These are phyloP conservation scores for Vitis hybrid DNA, from an alignment of 177 flowering plant genomes.

Conservation along the genomic window DNA sequence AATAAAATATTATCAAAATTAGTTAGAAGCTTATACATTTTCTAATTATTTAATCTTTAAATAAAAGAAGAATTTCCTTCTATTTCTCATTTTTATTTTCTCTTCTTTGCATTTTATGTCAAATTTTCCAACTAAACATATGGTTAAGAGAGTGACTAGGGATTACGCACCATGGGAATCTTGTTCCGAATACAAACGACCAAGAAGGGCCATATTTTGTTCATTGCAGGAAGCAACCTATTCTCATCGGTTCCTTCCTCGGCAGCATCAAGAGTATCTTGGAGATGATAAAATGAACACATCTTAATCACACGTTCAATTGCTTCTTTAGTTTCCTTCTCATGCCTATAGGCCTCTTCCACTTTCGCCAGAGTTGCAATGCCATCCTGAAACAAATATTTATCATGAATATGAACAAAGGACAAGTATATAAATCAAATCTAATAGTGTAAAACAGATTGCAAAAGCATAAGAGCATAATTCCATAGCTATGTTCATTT, in stretches of 20 bases:
- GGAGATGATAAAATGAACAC: conserved; percentile 55
- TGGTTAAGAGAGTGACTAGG: background rate
- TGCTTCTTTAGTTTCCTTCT: conserved; percentile 54
- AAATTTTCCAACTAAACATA: too few species aligned
- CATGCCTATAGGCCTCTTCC: conserved; percentile 72
- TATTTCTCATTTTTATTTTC: too few species aligned
- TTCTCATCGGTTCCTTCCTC: conserved; percentile 77
- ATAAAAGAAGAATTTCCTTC: too few species aligned
- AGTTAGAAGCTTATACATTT: too few species aligned
- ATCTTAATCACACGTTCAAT: conserved; percentile 39
- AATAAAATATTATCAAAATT: too few species aligned
- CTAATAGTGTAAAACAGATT: background rate
- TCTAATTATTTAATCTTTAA: too few species aligned
- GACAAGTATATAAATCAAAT: background rate
- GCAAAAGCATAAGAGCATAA: too few species aligned
- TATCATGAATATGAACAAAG: background rate
- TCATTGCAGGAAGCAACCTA: conserved; percentile 91
- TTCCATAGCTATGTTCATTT: too few species aligned
- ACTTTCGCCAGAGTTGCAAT: conserved; percentile 62
- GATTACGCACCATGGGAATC: conserved; percentile 60
- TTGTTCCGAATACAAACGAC: conserved; percentile 60
- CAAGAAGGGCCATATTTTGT: conserved; percentile 90
- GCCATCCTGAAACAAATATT: conserved; percentile 51
- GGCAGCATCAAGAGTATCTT: conserved; percentile 59
- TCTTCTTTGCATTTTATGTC: too few species aligned